Evolutionary conservation across 305 asterid genomes (phyloP).

Genomic region (Plantago coronopus): DNA sequence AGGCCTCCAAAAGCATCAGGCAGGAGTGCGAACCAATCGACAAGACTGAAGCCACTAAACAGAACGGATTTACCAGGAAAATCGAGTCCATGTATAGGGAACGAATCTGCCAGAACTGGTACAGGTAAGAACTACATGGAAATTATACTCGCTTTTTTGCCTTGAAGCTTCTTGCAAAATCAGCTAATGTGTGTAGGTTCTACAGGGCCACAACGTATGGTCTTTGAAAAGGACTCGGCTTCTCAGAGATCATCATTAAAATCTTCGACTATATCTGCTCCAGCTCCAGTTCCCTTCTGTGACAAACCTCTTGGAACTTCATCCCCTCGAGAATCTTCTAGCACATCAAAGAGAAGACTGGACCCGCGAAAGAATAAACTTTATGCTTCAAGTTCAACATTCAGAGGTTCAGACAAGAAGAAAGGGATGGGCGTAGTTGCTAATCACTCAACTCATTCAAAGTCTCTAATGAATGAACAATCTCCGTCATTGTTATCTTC

Average conservation of each 20-base stretch:
- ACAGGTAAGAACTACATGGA: conserved; percentile 26
- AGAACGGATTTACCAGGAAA: conserved; percentile 17
- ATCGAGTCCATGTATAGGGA: conserved; percentile 18
- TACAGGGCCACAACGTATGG: conserved; percentile 29
- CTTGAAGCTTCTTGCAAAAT: background rate
- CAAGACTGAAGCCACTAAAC: conserved; percentile 25
- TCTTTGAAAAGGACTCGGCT: conserved; percentile 23
- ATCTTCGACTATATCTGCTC: conserved; percentile 2
- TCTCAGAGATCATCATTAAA: conserved; percentile 13
- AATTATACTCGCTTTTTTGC: background rate
- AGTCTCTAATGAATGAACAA: no score
- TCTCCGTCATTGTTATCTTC: conserved; percentile 19
- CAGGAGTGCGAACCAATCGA: conserved; percentile 3
- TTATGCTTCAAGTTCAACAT: conserved; percentile 25
- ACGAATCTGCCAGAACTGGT: conserved; percentile 13
- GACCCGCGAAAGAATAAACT: conserved; percentile 26
- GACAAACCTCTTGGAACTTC: conserved; percentile 7
- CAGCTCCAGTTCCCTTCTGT: conserved; percentile 14
- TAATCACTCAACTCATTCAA: conserved; percentile 5
- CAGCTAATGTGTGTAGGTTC: background rate
- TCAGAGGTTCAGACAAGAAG: conserved; percentile 24
- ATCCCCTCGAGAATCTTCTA: conserved; percentile 22
- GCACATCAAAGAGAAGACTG: conserved; percentile 22
- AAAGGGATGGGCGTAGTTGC: conserved; percentile 22
- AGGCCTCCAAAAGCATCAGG: conserved; percentile 34